These are phyloP conservation scores for Syncephalis plumigaleata DNA, from an alignment of 371 early-diverging fungal species.

Conservation along the genomic window DNA sequence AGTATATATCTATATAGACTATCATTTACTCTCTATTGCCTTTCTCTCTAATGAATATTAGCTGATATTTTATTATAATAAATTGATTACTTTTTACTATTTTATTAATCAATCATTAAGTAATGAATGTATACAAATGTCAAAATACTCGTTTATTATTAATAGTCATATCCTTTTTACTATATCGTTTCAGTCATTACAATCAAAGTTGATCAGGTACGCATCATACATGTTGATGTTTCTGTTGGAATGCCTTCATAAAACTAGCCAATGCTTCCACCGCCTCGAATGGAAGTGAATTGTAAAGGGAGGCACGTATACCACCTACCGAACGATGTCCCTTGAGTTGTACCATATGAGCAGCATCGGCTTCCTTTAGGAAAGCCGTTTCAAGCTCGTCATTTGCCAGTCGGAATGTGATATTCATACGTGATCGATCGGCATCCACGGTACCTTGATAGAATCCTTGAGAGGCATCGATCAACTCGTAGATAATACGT, in stretches of 20 bases:
- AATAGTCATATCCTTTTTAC: too few relatives aligned
- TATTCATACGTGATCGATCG: constrained; percentile 74
- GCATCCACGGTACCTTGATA: constrained; percentile 51
- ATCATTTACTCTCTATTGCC: too few relatives aligned
- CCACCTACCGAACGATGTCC: constrained; percentile 94
- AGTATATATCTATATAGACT: too few relatives aligned
- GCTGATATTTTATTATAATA: too few relatives aligned
- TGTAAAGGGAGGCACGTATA: constrained; percentile 84
- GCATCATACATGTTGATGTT: constrained; percentile 2
- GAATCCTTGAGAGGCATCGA: constrained; percentile 37
- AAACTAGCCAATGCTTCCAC: constrained; percentile 54
- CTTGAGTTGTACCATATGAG: constrained; percentile 67
- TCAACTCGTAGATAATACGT: constrained; percentile 40
- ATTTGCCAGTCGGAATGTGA: constrained; percentile 60
- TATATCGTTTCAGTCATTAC: too few relatives aligned
- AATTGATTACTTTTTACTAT: too few relatives aligned
- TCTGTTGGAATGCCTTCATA: constrained; percentile 56
- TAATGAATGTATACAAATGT: too few relatives aligned
- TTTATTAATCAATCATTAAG: too few relatives aligned
- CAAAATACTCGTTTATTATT: too few relatives aligned
- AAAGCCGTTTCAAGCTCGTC: constrained; percentile 65
- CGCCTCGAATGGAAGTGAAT: constrained; percentile 75
- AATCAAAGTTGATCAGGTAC: too few relatives aligned
- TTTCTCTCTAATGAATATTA: too few relatives aligned
- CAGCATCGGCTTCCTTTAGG: constrained; percentile 54